Conservation (phyloP, 495 filamentous ascomycete genomes). For the Xylaria telfairii region DNA sequence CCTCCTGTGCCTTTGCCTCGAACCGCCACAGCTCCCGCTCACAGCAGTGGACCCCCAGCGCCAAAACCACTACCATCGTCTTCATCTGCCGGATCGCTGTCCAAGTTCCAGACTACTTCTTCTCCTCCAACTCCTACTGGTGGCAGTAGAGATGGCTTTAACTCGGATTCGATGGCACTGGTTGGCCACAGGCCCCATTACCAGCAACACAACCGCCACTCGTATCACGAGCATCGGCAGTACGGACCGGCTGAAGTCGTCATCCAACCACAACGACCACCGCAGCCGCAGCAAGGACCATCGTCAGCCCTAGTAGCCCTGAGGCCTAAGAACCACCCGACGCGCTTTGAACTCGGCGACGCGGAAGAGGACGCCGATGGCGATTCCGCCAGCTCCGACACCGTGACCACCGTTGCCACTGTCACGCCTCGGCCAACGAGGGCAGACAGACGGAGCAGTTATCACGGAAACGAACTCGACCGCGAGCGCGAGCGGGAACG, state of each 20-base stretch:
- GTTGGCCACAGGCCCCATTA: not conserved
- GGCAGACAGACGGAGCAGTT: constrained; percentile 18
- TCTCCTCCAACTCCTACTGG: not conserved
- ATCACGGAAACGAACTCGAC: constrained; percentile 8
- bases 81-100: constrained; percentile 4
- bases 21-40: not conserved
- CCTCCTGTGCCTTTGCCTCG: constrained; percentile 23
- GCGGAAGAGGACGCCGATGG: constrained; percentile 5
- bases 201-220: constrained; percentile 12
- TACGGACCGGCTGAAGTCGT: constrained; percentile 19
- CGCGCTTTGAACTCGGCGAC: constrained; percentile 12
- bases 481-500: constrained; percentile 14
- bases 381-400: constrained; percentile 20
- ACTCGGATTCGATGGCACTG: not conserved
- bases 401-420: constrained; percentile 16
- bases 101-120: constrained; percentile 1
- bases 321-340: constrained; percentile 4
- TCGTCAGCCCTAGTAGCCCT: not conserved
- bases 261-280: constrained; percentile 12
- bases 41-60: not conserved
- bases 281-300: not conserved
- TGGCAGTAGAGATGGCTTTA: not conserved
- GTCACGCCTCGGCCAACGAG: constrained; percentile 7
- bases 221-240: constrained; percentile 21
- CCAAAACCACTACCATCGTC: constrained; percentile 15